phyloP scores from a whole-genome alignment of 352 stramenopile species.

The Globisporangium radiosum region DNA sequence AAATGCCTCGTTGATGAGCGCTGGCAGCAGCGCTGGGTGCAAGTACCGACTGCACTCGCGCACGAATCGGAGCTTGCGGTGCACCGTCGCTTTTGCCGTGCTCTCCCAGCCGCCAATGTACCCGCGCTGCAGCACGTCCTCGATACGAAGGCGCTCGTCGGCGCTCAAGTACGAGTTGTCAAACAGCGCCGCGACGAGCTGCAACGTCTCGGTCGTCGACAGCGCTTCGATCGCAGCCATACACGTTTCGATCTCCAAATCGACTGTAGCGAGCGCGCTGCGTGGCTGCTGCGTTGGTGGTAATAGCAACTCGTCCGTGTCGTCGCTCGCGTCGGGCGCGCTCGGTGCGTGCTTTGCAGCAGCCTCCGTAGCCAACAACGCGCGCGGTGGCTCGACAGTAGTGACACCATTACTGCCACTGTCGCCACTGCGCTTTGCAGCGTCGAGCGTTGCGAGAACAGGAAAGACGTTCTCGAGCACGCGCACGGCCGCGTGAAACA shows the following conservation, averaged over 20 bases:
- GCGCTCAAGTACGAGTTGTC: slow-evolving; percentile 73
- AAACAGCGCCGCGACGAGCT: slow-evolving; percentile 44
- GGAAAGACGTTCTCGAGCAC: slow-evolving; percentile 74
- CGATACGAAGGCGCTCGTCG: slow-evolving; percentile 62
- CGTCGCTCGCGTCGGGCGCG: neutral
- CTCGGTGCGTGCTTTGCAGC: neutral
- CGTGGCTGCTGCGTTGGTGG: neutral
- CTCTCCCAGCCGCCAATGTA: slow-evolving; percentile 77
- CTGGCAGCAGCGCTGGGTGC: slow-evolving; percentile 53
- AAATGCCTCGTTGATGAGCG: slow-evolving; percentile 57
- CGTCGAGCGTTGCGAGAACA: slow-evolving; percentile 49
- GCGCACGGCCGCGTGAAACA: slow-evolving; percentile 56
- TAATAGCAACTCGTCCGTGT: neutral
- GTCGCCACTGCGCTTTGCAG: slow-evolving; percentile 18
- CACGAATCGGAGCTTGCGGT: slow-evolving; percentile 67
- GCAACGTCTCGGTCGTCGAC: slow-evolving; percentile 57
- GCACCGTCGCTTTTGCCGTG: slow-evolving; percentile 55
- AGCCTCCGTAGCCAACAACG: no score
- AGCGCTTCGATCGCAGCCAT: slow-evolving; percentile 71
- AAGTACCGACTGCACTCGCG: slow-evolving; percentile 66
- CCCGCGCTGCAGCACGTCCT: slow-evolving; percentile 72
- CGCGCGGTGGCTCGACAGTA: slow-evolving; percentile 4
- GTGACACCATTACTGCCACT: slow-evolving; percentile 6
- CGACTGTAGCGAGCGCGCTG: slow-evolving; percentile 3
- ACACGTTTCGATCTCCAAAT: slow-evolving; percentile 57